Evolutionary conservation across 495 filamentous ascomycete genomes (phyloP).

Genomic region (Hypoxylon intermedium): DNA sequence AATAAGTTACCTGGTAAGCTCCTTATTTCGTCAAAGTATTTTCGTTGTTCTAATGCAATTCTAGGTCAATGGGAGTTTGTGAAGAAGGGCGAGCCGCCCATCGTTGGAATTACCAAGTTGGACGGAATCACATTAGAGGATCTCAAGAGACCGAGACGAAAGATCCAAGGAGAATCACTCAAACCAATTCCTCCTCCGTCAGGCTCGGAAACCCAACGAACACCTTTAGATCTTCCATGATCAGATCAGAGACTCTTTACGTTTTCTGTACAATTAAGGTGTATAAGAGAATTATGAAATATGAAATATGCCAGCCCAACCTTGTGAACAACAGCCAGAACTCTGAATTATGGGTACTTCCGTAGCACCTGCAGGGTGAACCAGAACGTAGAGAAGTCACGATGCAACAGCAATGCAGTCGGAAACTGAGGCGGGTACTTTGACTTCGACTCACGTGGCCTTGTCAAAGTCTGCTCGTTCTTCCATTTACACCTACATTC

Average conservation of each 20-base stretch:
- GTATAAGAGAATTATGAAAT: constrained; percentile 9
- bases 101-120: constrained; percentile 94
- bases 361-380: neutral
- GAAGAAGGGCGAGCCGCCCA: constrained; percentile 85
- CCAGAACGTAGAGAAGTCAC: constrained; percentile 1
- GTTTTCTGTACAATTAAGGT: constrained; percentile 16
- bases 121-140: constrained; percentile 81
- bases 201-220: constrained; percentile 22
- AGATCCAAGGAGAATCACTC: constrained; percentile 56
- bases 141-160: constrained; percentile 76
- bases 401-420: neutral
- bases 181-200: constrained; percentile 7
- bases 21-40: neutral
- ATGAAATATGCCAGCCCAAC: no score
- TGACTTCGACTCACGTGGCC: neutral
- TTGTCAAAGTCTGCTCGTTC: neutral
- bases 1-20: constrained; percentile 91
- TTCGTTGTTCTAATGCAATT: constrained; percentile 30
- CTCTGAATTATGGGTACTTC: no score
- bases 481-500: no score
- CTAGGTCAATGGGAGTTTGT: constrained; percentile 92
- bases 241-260: neutral
- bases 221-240: constrained; percentile 35
- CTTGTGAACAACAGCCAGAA: no score
- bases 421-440: neutral